Percentiles rank a stretch among this genome's conserved stretches.
phyloP scores from a whole-genome alignment of 305 asterid genomes.

The Lippia alba region DNA sequence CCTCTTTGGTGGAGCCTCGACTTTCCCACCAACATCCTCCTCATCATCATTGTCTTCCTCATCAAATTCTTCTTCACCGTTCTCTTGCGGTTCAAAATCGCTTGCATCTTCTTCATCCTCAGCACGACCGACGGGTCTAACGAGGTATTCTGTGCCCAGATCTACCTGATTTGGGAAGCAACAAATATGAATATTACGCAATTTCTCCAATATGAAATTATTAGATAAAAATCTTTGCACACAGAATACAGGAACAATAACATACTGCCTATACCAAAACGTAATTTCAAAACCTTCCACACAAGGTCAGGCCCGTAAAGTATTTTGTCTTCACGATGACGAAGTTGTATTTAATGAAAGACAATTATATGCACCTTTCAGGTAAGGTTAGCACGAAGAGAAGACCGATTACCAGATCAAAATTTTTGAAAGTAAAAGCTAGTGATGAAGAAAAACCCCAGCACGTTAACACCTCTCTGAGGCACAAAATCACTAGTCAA shows the following conservation, averaged over 20 bases:
- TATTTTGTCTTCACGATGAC: background rate
- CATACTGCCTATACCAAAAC: background rate
- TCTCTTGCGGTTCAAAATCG: slow-evolving; percentile 82
- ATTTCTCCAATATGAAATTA: too few relatives aligned
- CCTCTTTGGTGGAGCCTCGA: slow-evolving; percentile 75
- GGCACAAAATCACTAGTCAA: background rate
- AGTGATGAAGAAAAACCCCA: background rate
- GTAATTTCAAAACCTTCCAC: background rate
- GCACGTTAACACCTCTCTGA: background rate
- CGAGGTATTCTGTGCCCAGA: slow-evolving; percentile 83
- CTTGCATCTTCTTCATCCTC: slow-evolving; percentile 92
- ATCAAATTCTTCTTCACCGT: slow-evolving; percentile 65
- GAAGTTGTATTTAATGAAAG: background rate
- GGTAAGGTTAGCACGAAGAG: background rate
- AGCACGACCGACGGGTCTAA: slow-evolving; percentile 70
- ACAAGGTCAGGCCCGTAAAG: background rate
- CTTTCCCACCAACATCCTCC: slow-evolving; percentile 54
- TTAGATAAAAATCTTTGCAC: too few relatives aligned
- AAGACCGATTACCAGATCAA: background rate
- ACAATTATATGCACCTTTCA: background rate
- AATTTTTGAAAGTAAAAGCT: background rate
- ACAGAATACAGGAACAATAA: background rate
- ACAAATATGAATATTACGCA: too few relatives aligned
- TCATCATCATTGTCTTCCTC: slow-evolving; percentile 64
- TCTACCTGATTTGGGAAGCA: slow-evolving; percentile 51